Evolutionary conservation across 768 basidiomycete genomes (phyloP), one percentile per base, ranked within the genome.

Genomic region (Mycena vitilis): DNA sequence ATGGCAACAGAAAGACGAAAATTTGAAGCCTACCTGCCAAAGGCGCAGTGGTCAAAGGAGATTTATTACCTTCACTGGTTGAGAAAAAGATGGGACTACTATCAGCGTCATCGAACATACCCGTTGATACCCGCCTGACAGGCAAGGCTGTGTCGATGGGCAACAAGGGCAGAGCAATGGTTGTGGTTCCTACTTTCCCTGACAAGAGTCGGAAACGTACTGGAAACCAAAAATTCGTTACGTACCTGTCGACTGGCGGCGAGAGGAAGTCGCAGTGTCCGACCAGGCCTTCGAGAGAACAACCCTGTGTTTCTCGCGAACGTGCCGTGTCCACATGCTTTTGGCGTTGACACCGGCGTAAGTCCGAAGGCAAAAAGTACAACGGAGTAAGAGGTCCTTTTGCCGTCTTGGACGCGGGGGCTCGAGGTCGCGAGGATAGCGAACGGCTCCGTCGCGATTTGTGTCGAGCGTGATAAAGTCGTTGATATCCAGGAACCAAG

Each of bases 321-420:
- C 87, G 70, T 88, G 87, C 51, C 87, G 80, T 52, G 87, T 77
- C 87, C 87, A 88, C 87, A 88, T 88, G 69, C 86, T 87, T 76
- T 88, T 88, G 22, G 87, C 87, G 75, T 88, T 88, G 37, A 87
- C 85, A 7, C 87, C 87, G 12, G 86, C 84, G 66, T 88, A 88
- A 15, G 82, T 84, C 66, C 87, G 80, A 60, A 86, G 80, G 72
- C 87, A 88, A 70, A 88, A 88, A 2, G 87, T 88, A 77, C 87
- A 88, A 58, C 87, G 80, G 18, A 88, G 78, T 57, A 72, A 54
- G 34, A 72, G 61, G 49, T 72, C 71, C 67, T 72, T 72, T 53
- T 72, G 71, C 52, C 71, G 38, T 16, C 84, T 76, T 15, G 86
- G 87, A 63, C 87, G 81, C 25, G 87, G 87, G 56, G 87, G 87